These are phyloP conservation scores for Rheum nobile DNA, from an alignment of 148 eudicot species.

Conservation along the genomic window DNA sequence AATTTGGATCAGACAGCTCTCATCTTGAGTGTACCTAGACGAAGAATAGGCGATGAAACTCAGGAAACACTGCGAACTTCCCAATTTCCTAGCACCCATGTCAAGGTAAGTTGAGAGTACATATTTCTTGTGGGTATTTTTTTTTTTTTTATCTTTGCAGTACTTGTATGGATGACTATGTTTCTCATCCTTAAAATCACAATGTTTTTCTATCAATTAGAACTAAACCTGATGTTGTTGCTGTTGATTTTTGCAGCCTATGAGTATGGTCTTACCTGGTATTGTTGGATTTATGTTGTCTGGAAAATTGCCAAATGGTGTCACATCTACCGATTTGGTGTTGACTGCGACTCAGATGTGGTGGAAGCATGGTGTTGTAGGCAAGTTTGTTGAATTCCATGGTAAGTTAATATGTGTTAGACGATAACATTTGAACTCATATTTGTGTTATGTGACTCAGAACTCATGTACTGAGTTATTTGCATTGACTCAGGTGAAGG, in stretches of 20 bases:
- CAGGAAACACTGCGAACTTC: constrained; percentile 88
- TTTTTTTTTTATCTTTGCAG: background rate
- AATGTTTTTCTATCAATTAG: background rate
- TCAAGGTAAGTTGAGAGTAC: constrained; percentile 43
- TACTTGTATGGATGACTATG: background rate
- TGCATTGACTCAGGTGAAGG: too few species aligned
- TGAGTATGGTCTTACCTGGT: constrained; percentile 99
- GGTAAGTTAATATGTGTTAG: constrained; percentile 30
- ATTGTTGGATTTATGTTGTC: constrained; percentile 84
- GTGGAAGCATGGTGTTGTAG: constrained; percentile 98
- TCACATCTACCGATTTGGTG: constrained; percentile 96
- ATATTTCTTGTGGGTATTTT: background rate
- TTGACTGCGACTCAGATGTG: constrained; percentile 92
- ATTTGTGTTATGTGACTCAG: background rate
- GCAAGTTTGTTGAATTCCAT: constrained; percentile 97
- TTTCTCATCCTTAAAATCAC: background rate
- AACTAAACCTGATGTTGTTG: background rate
- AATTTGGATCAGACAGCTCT: constrained; percentile 77
- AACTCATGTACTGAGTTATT: constrained; percentile 13
- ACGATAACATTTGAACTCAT: background rate
- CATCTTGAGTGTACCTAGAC: constrained; percentile 75
- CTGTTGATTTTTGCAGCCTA: constrained; percentile 52
- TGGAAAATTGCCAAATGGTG: constrained; percentile 78
- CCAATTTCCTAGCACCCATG: constrained; percentile 86
- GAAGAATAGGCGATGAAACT: constrained; percentile 70